These are phyloP conservation scores for Plenodomus lindquistii DNA, from an alignment of 2,329 filamentous ascomycete species.

Conservation along the genomic window DNA sequence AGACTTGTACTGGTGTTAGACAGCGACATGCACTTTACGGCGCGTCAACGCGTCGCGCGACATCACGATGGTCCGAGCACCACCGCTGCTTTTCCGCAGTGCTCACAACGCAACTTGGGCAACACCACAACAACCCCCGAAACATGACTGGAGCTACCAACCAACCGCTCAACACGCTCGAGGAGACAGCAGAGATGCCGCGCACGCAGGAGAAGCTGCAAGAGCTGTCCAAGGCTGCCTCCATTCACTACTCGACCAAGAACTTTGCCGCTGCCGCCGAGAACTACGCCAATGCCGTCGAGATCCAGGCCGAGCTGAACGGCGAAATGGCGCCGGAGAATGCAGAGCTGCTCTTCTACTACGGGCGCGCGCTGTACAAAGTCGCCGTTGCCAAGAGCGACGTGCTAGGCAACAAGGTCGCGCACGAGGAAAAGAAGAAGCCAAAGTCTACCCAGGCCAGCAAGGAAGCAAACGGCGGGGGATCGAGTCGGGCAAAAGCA, in stretches of 20 bases:
- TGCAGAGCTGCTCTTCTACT: conserved; percentile 90
- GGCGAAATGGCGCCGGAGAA: conserved; percentile 91
- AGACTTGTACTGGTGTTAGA: conserved; percentile 5
- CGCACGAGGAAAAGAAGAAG: conserved; percentile 60
- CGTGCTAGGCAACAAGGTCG: conserved; percentile 82
- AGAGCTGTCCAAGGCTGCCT: conserved; percentile 78
- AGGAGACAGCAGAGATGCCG: conserved; percentile 33
- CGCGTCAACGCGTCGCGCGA: conserved; percentile 26
- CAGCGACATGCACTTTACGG: conserved; percentile 18
- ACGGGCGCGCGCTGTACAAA: conserved; percentile 91
- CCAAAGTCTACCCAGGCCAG: conserved; percentile 52
- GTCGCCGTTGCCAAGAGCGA: conserved; percentile 94
- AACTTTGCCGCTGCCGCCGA: conserved; percentile 86
- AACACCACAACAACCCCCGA: conserved; percentile 1
- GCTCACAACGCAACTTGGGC: background rate
- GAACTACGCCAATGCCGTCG: conserved; percentile 83
- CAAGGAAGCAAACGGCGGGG: conserved; percentile 44
- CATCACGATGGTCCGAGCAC: conserved; percentile 12
- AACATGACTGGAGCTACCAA: conserved; percentile 32
- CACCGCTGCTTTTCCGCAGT: conserved; percentile 7
- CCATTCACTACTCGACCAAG: conserved; percentile 84
- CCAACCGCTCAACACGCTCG: conserved; percentile 22
- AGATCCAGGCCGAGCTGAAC: conserved; percentile 87
- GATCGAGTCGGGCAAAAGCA: conserved; percentile 33
- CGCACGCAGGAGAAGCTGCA: conserved; percentile 66